Evolutionary conservation across 2,329 filamentous ascomycete species (phyloP).

Genomic region (Coniochaeta sp.): DNA sequence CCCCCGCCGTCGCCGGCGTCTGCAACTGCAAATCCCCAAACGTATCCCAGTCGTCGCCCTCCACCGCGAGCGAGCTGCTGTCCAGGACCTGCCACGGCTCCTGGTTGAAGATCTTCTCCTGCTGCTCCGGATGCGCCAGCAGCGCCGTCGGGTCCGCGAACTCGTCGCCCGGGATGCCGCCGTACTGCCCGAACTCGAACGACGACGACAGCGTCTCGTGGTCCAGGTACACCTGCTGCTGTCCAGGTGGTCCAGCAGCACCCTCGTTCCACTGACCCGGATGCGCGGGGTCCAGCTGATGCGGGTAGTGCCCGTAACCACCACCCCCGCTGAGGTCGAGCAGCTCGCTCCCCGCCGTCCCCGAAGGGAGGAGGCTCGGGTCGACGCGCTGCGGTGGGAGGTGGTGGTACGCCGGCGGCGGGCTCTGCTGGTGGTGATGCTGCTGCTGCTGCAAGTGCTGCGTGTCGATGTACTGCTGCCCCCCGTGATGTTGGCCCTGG

Average conservation of each 20-base stretch:
- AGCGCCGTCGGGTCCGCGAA: background rate
- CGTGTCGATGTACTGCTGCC: background rate
- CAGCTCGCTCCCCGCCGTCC: conserved; percentile 13
- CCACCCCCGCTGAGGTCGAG: conserved; percentile 11
- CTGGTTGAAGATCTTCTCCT: background rate
- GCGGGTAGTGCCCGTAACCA: conserved; percentile 5
- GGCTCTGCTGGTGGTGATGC: background rate
- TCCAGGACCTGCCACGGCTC: background rate
- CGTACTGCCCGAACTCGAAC: background rate
- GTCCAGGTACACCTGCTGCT: background rate
- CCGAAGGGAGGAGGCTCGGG: conserved; percentile 13
- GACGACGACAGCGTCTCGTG: background rate
- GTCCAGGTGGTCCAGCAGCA: background rate
- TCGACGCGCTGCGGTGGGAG: conserved; percentile 19
- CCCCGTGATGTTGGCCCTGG: conserved; percentile 2
- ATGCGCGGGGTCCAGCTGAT: conserved; percentile 1
- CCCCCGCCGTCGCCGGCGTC: background rate
- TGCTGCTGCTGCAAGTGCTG: conserved; percentile 1
- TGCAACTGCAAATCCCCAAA: background rate
- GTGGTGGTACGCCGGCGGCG: conserved; percentile 1
- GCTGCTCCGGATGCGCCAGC: background rate
- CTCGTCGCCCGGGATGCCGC: background rate
- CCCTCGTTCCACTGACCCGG: background rate
- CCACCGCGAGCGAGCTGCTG: background rate
- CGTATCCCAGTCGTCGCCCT: background rate